These are phyloP conservation scores for Elongisporangium undulatum DNA, from an alignment of 352 stramenopile genomes.

Conservation along the genomic window DNA sequence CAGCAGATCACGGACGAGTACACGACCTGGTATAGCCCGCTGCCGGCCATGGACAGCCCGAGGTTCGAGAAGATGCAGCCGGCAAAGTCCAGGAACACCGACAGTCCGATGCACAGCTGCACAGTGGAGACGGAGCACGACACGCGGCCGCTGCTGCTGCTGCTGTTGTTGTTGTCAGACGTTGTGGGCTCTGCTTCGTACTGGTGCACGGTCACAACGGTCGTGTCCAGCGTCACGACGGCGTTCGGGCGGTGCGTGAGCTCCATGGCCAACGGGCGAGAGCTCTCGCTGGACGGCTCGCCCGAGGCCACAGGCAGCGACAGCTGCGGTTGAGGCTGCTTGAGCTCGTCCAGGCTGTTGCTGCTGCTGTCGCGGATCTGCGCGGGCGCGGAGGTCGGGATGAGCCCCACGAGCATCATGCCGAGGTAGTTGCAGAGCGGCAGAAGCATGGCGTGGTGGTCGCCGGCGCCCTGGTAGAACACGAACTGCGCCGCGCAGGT, in stretches of 20 bases:
- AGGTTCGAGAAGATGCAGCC: slow-evolving; percentile 86
- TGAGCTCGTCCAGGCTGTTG: background rate
- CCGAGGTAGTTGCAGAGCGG: slow-evolving; percentile 85
- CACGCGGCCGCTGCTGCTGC: slow-evolving; percentile 14
- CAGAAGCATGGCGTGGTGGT: slow-evolving; percentile 82
- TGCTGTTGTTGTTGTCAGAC: no score
- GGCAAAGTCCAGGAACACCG: slow-evolving; percentile 75
- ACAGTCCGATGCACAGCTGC: slow-evolving; percentile 62
- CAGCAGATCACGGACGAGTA: slow-evolving; percentile 88
- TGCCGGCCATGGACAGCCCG: slow-evolving; percentile 75
- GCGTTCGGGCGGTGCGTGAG: slow-evolving; percentile 39
- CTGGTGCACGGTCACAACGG: slow-evolving; percentile 13
- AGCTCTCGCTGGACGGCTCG: slow-evolving; percentile 1
- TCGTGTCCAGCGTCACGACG: slow-evolving; percentile 2
- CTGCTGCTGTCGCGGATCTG: slow-evolving; percentile 2
- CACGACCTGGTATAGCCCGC: slow-evolving; percentile 77
- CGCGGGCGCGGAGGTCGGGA: slow-evolving; percentile 23
- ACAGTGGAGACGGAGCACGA: slow-evolving; percentile 45
- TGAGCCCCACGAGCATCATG: slow-evolving; percentile 80
- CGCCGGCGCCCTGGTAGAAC: slow-evolving; percentile 79
- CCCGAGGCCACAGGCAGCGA: no score
- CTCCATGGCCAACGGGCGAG: slow-evolving; percentile 21
- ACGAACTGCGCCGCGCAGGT: slow-evolving; percentile 82
- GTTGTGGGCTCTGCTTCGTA: slow-evolving; percentile 12
- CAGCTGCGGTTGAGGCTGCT: background rate